These are phyloP conservation scores for Hanseniaspora uvarum DNA, from an alignment of 1,139 yeast genomes.

Conservation along the genomic window DNA sequence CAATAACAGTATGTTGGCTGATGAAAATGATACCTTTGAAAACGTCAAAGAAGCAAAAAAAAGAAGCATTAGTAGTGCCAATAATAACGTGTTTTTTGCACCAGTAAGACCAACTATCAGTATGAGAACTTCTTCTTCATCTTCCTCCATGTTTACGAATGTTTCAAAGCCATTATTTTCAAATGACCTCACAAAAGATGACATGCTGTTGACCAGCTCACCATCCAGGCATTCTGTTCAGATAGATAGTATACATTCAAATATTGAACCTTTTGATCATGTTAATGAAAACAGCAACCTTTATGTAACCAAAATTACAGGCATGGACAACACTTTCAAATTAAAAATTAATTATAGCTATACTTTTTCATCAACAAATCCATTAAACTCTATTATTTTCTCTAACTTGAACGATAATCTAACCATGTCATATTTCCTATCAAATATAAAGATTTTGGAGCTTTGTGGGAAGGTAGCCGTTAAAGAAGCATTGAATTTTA, in stretches of 20 bases:
- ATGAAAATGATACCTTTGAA: neutral
- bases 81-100: neutral
- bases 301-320: neutral
- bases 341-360: neutral
- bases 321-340: neutral
- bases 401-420: conserved; percentile 7
- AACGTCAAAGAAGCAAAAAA: neutral
- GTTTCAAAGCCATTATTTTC: neutral
- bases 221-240: neutral
- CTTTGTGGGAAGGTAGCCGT: conserved; percentile 1
- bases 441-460: neutral
- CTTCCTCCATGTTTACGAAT: neutral
- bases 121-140: neutral
- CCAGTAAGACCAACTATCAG: neutral
- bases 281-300: neutral
- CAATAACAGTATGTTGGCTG: neutral
- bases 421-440: neutral
- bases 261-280: neutral
- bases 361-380: neutral
- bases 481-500: neutral
- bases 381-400: conserved; percentile 4
- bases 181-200: neutral
- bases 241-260: neutral
- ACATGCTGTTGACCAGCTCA: neutral
- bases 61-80: neutral